Percentiles rank a stretch among this genome's conserved stretches.
These are phyloP conservation scores for Dicorynia guianensis DNA, from an alignment of 306 rosid genomes.

Conservation along the genomic window DNA sequence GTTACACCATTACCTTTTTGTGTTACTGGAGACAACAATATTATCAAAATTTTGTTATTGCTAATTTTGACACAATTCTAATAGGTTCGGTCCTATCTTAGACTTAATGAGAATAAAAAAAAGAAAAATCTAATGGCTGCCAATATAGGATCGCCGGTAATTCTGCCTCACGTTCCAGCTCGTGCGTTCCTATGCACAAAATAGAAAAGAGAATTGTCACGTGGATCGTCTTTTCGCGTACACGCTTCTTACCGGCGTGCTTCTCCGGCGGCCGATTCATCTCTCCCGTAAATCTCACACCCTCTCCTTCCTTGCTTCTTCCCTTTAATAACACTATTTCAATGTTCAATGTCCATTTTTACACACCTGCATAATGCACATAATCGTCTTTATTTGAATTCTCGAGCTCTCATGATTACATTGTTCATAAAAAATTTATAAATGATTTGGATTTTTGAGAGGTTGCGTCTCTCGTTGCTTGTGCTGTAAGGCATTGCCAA, in stretches of 20 bases:
- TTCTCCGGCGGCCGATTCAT: slow-evolving; percentile 12
- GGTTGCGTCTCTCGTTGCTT: background rate
- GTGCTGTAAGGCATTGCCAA: background rate
- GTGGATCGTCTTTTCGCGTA: background rate
- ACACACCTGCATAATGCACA: background rate
- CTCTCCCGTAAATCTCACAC: slow-evolving; percentile 30
- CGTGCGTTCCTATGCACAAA: slow-evolving; percentile 32
- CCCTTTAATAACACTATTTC: background rate
- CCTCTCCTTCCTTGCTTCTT: background rate
- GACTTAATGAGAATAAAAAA: background rate
- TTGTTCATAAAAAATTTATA: background rate
- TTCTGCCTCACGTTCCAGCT: slow-evolving; percentile 15
- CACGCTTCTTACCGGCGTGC: slow-evolving; percentile 9
- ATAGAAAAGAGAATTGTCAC: background rate
- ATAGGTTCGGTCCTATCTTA: background rate
- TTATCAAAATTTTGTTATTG: too few species aligned
- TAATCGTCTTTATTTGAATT: background rate
- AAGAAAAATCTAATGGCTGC: background rate
- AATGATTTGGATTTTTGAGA: background rate
- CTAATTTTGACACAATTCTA: background rate
- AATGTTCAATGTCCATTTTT: background rate
- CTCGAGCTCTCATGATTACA: background rate
- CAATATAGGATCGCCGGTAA: slow-evolving; percentile 27
- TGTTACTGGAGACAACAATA: too few species aligned
- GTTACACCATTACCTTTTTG: too few species aligned